phyloP scores from a whole-genome alignment of 2,329 filamentous ascomycete species.

The Reticulascus tulasneorum region DNA sequence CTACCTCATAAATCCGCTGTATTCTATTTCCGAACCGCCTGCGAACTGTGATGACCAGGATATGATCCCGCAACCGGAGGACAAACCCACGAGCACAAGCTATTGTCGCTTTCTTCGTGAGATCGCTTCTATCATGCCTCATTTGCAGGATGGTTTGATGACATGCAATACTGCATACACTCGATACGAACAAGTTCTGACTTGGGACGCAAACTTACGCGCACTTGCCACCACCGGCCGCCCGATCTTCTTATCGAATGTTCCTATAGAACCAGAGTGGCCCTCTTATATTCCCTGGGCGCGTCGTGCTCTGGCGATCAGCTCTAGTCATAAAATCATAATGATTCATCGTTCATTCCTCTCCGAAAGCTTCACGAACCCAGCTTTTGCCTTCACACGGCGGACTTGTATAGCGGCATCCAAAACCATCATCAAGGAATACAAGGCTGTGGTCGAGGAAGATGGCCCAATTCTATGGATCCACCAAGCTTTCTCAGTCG shows the following conservation, averaged over 20 bases:
- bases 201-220: conserved; percentile 28
- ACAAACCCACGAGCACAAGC: conserved; percentile 20
- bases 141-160: conserved; percentile 26
- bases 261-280: conserved; percentile 21
- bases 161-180: conserved; percentile 27
- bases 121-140: conserved; percentile 29
- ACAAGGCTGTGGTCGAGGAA: conserved; percentile 15
- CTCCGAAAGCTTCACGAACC: conserved; percentile 27
- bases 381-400: conserved; percentile 27
- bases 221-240: conserved; percentile 26
- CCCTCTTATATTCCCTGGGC: conserved; percentile 28
- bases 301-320: conserved; percentile 31
- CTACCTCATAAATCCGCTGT: conserved; percentile 31
- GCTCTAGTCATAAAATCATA: conserved; percentile 34
- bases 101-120: conserved; percentile 24
- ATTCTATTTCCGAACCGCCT: conserved; percentile 27
- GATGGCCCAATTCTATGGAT: conserved; percentile 21
- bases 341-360: conserved; percentile 36
- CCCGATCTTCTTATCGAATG: conserved; percentile 21
- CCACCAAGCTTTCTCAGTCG: conserved; percentile 24
- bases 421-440: conserved; percentile 32
- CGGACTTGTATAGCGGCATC: conserved; percentile 32
- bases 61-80: conserved; percentile 9
- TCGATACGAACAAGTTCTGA: conserved; percentile 30
- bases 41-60: conserved; percentile 31